These are phyloP conservation scores for Fusarium sp. DNA, from an alignment of 2,329 filamentous ascomycete genomes.

Conservation along the genomic window DNA sequence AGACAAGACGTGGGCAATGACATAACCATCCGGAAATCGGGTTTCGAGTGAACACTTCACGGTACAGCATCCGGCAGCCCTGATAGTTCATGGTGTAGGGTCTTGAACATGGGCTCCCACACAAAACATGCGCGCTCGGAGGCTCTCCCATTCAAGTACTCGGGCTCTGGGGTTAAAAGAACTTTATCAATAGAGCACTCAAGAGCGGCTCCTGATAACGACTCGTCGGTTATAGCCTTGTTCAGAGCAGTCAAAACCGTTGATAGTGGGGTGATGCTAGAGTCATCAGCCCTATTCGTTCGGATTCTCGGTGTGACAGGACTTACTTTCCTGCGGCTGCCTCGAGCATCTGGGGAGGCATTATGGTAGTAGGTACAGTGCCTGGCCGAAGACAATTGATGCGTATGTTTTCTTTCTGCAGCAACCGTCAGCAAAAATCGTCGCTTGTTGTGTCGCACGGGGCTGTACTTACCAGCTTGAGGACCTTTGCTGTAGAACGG, in stretches of 20 bases:
- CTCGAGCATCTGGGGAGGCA: neutral
- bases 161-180: constrained; percentile 41
- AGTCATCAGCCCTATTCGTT: too few relatives aligned
- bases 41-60: too few relatives aligned
- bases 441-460: too few relatives aligned
- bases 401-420: too few relatives aligned
- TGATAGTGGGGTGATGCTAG: constrained; percentile 58
- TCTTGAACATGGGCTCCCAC: constrained; percentile 64
- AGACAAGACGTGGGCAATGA: too few relatives aligned
- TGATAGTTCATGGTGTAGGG: constrained; percentile 61
- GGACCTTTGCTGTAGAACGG: too few relatives aligned
- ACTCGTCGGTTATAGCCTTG: constrained; percentile 61
- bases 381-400: too few relatives aligned
- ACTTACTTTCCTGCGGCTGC: too few relatives aligned
- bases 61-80: constrained; percentile 55
- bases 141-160: constrained; percentile 58
- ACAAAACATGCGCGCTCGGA: constrained; percentile 62
- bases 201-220: constrained; percentile 58
- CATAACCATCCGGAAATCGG: too few relatives aligned
- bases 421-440: too few relatives aligned
- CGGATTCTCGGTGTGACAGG: too few relatives aligned
- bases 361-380: neutral
- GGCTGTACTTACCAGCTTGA: too few relatives aligned
- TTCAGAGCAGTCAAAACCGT: constrained; percentile 64
- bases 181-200: constrained; percentile 61